Evolutionary conservation across 1,284 basidiomycete species (phyloP).

Genomic region (Pseudozyma pruni): DNA sequence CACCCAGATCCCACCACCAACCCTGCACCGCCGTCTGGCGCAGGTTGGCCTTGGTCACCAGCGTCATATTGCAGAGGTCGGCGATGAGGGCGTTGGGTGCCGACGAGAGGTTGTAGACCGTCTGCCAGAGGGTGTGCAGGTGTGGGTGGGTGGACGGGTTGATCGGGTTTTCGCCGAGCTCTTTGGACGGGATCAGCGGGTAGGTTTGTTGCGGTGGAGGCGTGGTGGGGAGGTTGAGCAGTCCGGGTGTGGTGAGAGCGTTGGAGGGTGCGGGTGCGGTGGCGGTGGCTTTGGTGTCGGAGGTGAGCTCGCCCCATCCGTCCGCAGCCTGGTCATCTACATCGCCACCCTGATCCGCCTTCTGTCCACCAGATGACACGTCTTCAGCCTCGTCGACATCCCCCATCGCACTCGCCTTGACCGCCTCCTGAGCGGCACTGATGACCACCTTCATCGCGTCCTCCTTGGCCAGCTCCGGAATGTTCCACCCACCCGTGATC

Average conservation of each 20-base stretch:
- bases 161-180: conserved; percentile 41
- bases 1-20: conserved; percentile 24
- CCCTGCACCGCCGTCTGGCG: conserved; percentile 22
- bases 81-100: conserved; percentile 13
- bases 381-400: conserved; percentile 8
- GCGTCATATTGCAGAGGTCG: conserved; percentile 15
- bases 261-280: not conserved
- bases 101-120: conserved; percentile 5
- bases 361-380: no score
- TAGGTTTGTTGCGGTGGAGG: not conserved
- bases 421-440: not conserved
- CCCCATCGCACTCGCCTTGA: not conserved
- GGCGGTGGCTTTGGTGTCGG: not conserved
- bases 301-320: conserved; percentile 9
- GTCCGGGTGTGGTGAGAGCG: not conserved
- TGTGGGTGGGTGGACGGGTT: conserved; percentile 19
- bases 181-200: conserved; percentile 24
- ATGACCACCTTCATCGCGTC: not conserved
- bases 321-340: conserved; percentile 14
- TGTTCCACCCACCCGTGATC: conserved; percentile 22
- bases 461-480: conserved; percentile 11
- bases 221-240: not conserved
- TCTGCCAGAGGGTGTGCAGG: conserved; percentile 14
- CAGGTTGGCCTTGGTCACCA: conserved; percentile 11
- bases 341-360: not conserved